phyloP scores from a whole-genome alignment of 805 yeast genomes.

The Grigorovia yakushimaensis region DNA sequence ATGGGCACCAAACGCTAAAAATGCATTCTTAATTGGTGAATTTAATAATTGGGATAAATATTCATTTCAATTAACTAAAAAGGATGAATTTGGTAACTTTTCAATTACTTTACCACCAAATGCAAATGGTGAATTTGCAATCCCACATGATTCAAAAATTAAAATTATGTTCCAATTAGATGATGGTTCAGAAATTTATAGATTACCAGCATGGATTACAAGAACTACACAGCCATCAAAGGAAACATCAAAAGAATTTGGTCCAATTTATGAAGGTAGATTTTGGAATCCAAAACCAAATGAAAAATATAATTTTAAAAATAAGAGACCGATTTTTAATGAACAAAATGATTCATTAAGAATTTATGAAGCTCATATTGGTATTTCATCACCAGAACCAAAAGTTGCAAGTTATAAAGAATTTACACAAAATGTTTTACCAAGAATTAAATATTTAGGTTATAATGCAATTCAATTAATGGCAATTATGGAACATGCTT shows the following conservation, averaged over 20 bases:
- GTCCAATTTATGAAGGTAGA: constrained; percentile 64
- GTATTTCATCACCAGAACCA: constrained; percentile 88
- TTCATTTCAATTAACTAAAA: constrained; percentile 40
- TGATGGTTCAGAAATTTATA: constrained; percentile 60
- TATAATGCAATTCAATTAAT: constrained; percentile 89
- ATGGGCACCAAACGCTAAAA: constrained; percentile 83
- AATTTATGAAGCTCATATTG: constrained; percentile 92
- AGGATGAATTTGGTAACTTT: constrained; percentile 68
- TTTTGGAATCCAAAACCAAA: constrained; percentile 74
- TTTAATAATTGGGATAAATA: constrained; percentile 74
- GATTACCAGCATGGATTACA: constrained; percentile 83
- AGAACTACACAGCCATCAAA: constrained; percentile 71
- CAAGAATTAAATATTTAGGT: constrained; percentile 76
- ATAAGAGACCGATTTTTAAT: constrained; percentile 49
- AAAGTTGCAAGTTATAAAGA: constrained; percentile 76
- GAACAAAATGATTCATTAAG: constrained; percentile 41
- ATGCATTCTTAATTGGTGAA: constrained; percentile 80
- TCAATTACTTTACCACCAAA: constrained; percentile 45
- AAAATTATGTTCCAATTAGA: constrained; percentile 58
- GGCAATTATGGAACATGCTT: constrained; percentile 99
- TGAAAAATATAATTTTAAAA: constrained; percentile 47
- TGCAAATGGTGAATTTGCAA: constrained; percentile 38
- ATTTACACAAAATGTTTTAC: constrained; percentile 70
- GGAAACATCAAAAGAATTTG: constrained; percentile 34
- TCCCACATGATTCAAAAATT: constrained; percentile 73